Base-by-base conservation (phyloP, 139 green algal genomes). In the Ettlia oleoabundans region DNA sequence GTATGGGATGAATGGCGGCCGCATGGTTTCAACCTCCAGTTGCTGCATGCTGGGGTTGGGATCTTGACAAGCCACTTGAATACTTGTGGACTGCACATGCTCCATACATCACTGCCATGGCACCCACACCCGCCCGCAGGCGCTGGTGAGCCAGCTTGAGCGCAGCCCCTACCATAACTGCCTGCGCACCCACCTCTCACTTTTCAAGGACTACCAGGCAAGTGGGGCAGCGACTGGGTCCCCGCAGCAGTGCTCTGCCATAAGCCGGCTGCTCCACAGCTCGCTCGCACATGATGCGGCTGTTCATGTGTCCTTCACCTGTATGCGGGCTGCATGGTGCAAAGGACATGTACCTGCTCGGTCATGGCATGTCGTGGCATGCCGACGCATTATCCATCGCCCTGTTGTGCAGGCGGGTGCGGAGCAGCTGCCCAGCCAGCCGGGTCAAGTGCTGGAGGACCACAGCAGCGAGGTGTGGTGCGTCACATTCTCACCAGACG, bases 171-270 rank as follows among this genome's bases (percentile, higher is more conserved):
- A 88, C 84, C 89, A 94, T 87, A 97, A 97, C 83, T 63, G 83
- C 33, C 86, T 19, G 6, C 35, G 61, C 22, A 63, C 55, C 64
- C 85, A 21, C 24, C 70, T 95, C 19, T 92, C 88, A 1, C 83
- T 97, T 51, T 87, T 97, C n/a, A 82, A 38, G 7, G 92, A 97
- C 81, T 97, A 93, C 86, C 81, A 90, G 75, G 77, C 47, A 58
- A 58, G 47, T 58, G 47, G 47, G 10, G 47, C 47, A 24, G 47
- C n/a, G n/a, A n/a, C n/a, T n/a, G n/a, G n/a, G n/a, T n/a, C n/a
- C n/a, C n/a, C n/a, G n/a, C n/a, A n/a, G n/a, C n/a, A n/a, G n/a
- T n/a, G n/a, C n/a, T n/a, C n/a, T n/a, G n/a, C n/a, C n/a, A n/a
- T n/a, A n/a, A n/a, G n/a, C n/a, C n/a, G n/a, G n/a, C n/a, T n/a